Conservation (phyloP, 805 yeast species). For the Ogataea saltuana region DNA sequence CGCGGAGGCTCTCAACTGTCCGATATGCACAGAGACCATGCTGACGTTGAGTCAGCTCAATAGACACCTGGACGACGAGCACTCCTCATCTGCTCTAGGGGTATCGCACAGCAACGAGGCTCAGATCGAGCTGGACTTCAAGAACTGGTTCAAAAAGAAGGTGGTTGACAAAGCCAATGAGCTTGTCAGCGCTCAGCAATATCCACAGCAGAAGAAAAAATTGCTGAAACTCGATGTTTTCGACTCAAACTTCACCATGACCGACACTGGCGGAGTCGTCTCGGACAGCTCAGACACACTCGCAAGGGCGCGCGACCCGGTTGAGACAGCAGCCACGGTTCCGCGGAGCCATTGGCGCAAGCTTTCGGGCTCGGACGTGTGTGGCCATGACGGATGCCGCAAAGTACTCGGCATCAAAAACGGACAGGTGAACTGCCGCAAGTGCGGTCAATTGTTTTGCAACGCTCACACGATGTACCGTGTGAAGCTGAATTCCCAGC, state of each 20-base stretch:
- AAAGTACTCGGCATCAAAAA: constrained; percentile 48
- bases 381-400: constrained; percentile 44
- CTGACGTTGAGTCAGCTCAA: constrained; percentile 56
- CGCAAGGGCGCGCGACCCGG: not conserved
- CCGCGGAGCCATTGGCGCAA: constrained; percentile 60
- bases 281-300: not conserved
- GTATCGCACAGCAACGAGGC: constrained; percentile 2
- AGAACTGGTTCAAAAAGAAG: constrained; percentile 45
- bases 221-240: constrained; percentile 48
- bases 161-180: constrained; percentile 40
- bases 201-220: constrained; percentile 34
- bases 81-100: constrained; percentile 35
- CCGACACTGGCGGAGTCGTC: constrained; percentile 9
- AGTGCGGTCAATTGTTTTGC: constrained; percentile 76
- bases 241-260: constrained; percentile 40
- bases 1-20: constrained; percentile 45
- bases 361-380: constrained; percentile 44
- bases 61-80: constrained; percentile 71
- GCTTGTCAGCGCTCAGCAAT: constrained; percentile 25
- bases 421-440: constrained; percentile 69
- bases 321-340: constrained; percentile 12
- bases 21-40: constrained; percentile 68
- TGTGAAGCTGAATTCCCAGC: constrained; percentile 49
- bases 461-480: constrained; percentile 58
- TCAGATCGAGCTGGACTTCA: constrained; percentile 38